Conservation (phyloP, 768 basidiomycete species). For the Lentinula sp. region DNA sequence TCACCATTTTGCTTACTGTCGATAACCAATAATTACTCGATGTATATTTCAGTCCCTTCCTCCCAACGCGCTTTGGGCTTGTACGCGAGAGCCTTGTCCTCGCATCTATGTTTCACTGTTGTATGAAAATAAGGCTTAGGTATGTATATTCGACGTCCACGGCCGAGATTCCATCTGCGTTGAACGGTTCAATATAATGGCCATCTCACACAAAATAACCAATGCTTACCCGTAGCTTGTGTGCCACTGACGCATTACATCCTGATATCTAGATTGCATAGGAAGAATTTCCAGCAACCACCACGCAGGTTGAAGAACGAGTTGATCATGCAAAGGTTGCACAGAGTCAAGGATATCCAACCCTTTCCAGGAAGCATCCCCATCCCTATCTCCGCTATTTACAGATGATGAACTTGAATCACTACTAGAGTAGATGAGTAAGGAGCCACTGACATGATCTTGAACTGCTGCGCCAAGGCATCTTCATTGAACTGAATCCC, state of each 20-base stretch:
- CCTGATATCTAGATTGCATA: conserved; percentile 30
- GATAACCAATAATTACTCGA: conserved; percentile 16
- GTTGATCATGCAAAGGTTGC: conserved; percentile 31
- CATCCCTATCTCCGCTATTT: background rate
- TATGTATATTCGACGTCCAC: conserved; percentile 44
- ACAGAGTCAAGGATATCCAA: conserved; percentile 22
- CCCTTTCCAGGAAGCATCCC: background rate
- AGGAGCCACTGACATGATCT: background rate
- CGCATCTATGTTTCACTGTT: conserved; percentile 57
- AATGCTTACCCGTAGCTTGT: conserved; percentile 45
- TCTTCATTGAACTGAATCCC: conserved; percentile 37
- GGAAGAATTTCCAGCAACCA: conserved; percentile 48
- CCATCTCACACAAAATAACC: background rate
- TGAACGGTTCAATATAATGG: background rate
- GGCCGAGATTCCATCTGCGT: conserved; percentile 48
- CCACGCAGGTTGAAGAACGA: conserved; percentile 28
- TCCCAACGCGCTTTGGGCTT: conserved; percentile 50
- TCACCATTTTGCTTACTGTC: background rate
- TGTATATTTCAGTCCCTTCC: conserved; percentile 41
- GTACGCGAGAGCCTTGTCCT: conserved; percentile 41
- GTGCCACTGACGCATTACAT: conserved; percentile 34
- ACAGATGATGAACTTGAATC: background rate
- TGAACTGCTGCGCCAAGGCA: conserved; percentile 18
- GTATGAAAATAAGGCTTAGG: conserved; percentile 51
- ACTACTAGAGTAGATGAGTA: background rate